Percentiles rank a stretch among this genome's conserved stretches.
Evolutionary conservation across 352 stramenopile species (phyloP).

Genomic region (Pelagophyceae sp.): DNA sequence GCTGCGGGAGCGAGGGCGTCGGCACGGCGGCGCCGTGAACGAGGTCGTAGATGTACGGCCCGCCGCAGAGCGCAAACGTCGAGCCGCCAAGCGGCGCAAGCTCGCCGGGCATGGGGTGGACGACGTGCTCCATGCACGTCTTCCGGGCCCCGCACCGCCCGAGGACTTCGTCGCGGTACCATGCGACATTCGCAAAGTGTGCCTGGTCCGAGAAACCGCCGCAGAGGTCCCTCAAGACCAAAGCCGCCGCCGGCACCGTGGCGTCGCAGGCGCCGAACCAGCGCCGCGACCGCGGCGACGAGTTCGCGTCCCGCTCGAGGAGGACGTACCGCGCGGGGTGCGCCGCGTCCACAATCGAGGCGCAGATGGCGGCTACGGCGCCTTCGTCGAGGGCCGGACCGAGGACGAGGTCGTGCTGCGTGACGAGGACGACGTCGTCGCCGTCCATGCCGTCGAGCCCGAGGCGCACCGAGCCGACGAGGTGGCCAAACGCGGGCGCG

Average conservation of each 20-base stretch:
- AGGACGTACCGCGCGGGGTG: not conserved
- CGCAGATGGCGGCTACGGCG: not conserved
- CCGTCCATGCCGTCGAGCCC: not conserved
- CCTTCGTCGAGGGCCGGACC: not conserved
- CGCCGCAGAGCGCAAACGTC: not conserved
- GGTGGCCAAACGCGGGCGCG: not conserved
- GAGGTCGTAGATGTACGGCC: not conserved
- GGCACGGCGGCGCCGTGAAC: not conserved
- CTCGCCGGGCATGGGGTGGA: not conserved
- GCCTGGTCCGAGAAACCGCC: slow-evolving; percentile 17
- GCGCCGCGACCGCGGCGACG: not conserved
- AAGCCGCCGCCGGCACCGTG: not conserved
- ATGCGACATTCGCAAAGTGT: not conserved
- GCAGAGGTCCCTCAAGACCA: not conserved
- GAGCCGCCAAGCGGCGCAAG: not conserved
- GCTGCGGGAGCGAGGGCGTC: not conserved
- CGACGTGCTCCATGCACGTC: slow-evolving; percentile 18
- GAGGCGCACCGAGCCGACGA: slow-evolving; percentile 6
- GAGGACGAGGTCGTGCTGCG: slow-evolving; percentile 21
- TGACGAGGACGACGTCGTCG: slow-evolving; percentile 13
- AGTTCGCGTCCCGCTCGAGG: not conserved
- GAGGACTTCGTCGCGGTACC: slow-evolving; percentile 1
- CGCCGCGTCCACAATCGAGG: not conserved
- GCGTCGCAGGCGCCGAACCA: not conserved
- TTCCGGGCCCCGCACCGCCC: not conserved